Evolutionary conservation across 805 yeast species (phyloP).

Genomic region (Saccharomyces cerevisiae): DNA sequence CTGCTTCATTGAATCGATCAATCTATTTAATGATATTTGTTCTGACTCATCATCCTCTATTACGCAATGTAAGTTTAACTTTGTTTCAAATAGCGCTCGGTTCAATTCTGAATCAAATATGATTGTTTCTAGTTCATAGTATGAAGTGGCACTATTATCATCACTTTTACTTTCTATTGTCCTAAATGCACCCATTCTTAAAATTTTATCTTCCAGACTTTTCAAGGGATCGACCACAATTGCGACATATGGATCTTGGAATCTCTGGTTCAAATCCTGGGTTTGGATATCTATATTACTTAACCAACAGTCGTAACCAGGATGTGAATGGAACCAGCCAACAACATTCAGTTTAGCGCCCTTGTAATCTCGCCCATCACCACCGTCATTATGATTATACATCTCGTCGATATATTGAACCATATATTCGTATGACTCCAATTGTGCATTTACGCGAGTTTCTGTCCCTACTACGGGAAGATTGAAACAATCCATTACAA

Average conservation of each 20-base stretch:
- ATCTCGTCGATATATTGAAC: slow-evolving; percentile 58
- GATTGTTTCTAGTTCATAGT: slow-evolving; percentile 17
- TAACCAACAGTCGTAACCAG: slow-evolving; percentile 95
- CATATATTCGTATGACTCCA: slow-evolving; percentile 93
- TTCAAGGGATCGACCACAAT: slow-evolving; percentile 79
- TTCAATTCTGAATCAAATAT: slow-evolving; percentile 19
- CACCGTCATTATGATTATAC: slow-evolving; percentile 39
- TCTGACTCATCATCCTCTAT: slow-evolving; percentile 6
- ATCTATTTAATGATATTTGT: slow-evolving; percentile 8
- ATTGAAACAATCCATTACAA: slow-evolving; percentile 74
- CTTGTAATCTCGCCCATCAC: slow-evolving; percentile 32
- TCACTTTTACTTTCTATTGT: slow-evolving; percentile 43
- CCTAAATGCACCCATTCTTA: slow-evolving; percentile 85
- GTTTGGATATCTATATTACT: slow-evolving; percentile 91
- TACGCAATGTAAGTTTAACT: slow-evolving; percentile 8
- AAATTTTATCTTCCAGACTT: slow-evolving; percentile 50
- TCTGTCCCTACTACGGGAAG: slow-evolving; percentile 95
- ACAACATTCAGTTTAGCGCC: slow-evolving; percentile 43
- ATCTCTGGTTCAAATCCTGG: slow-evolving; percentile 73
- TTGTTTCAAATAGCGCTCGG: slow-evolving; percentile 5
- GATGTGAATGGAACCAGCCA: slow-evolving; percentile 99
- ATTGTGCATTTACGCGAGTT: slow-evolving; percentile 88
- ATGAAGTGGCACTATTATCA: slow-evolving; percentile 3
- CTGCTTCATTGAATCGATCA: slow-evolving; percentile 22
- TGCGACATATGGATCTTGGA: slow-evolving; percentile 88